Base-by-base conservation (phyloP, 2,329 filamentous ascomycete species). In the Cytospora piceae region DNA sequence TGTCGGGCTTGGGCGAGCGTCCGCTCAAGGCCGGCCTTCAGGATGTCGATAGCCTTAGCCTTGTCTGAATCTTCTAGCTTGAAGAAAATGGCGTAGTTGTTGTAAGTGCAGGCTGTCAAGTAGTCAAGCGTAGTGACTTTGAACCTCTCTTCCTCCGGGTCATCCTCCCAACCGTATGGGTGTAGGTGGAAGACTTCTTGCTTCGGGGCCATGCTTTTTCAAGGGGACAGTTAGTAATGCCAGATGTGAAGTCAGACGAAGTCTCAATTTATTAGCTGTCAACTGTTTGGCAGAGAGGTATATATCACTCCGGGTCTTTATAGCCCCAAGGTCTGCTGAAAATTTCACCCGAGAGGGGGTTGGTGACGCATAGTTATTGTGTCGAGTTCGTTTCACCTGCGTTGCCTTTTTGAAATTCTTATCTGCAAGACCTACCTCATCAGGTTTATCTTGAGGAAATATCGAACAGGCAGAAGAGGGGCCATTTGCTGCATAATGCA, bases 41-140 rank as follows among this genome's bases (percentile, higher is more conserved):
- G 63, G 8, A 72, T 55, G 0, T 68, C 63, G 31, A 71, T 66
- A 0, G 61, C 56, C 22, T 29, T 24, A 9, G 27, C 29, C 56
- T 78, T 78, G 1, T 75, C 71, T 0, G 29, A 51, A 31, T 81
- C 76, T 0, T 73, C 67, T 0, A 80, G 59, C 6, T 71, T 72
- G 69, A 81, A 81, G 67, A 79, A 80, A 0, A 81, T 63, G 0
- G 75, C 75, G 27, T 77, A 80, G 66, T 77, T 77, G 59, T 75
- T 79, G 67, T 78, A 81, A 15, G 69, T 72, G 42, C 69, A 72
- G 0, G 68, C 72, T 0, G 74, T 71, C 37, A 78, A 63, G 49
- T 78, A 75, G 72, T 80, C 76, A 4, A 80, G 73, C 0, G 73
- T 78, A 1, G 77, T 77, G 27, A 79, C 66, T 60, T 74, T 75